These are phyloP conservation scores for Epichloe coenophiala DNA, from an alignment of 2,329 filamentous ascomycete genomes.

Conservation along the genomic window DNA sequence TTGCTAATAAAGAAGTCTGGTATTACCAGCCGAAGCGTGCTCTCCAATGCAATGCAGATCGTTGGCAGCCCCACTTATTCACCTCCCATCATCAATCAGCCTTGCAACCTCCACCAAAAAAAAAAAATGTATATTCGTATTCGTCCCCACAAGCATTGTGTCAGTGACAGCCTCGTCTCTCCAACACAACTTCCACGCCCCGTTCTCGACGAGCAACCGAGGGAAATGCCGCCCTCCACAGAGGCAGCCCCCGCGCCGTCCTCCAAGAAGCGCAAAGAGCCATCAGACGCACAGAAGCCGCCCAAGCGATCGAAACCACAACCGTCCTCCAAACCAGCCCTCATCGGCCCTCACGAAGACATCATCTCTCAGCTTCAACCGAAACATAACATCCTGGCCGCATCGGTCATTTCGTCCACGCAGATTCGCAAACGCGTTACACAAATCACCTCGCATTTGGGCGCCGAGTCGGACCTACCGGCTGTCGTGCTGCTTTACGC, in stretches of 20 bases:
- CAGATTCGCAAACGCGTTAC: conserved; percentile 42
- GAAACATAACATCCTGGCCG: conserved; percentile 35
- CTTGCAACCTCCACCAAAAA: too few species aligned
- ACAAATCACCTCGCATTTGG: conserved; percentile 31
- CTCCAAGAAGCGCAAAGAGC: not conserved
- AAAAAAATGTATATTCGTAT: too few species aligned
- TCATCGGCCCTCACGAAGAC: conserved; percentile 26
- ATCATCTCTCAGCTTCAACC: conserved; percentile 29
- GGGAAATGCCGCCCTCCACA: not conserved
- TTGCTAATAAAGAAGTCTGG: too few species aligned
- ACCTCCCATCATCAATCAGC: too few species aligned
- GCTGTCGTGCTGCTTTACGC: conserved; percentile 36
- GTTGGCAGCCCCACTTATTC: too few species aligned
- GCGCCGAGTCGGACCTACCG: conserved; percentile 9
- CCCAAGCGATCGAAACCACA: conserved; percentile 4
- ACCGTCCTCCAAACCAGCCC: conserved; percentile 7
- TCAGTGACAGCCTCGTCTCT: not conserved
- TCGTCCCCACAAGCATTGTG: too few species aligned
- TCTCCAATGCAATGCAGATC: too few species aligned
- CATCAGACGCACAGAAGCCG: not conserved
- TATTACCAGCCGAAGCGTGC: too few species aligned
- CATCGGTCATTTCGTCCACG: conserved; percentile 46
- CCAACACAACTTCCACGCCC: not conserved
- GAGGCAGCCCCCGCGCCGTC: not conserved
- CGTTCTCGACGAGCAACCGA: not conserved